Evolutionary conservation across 1,284 basidiomycete species (phyloP).

Genomic region (Spongiforma sp.): DNA sequence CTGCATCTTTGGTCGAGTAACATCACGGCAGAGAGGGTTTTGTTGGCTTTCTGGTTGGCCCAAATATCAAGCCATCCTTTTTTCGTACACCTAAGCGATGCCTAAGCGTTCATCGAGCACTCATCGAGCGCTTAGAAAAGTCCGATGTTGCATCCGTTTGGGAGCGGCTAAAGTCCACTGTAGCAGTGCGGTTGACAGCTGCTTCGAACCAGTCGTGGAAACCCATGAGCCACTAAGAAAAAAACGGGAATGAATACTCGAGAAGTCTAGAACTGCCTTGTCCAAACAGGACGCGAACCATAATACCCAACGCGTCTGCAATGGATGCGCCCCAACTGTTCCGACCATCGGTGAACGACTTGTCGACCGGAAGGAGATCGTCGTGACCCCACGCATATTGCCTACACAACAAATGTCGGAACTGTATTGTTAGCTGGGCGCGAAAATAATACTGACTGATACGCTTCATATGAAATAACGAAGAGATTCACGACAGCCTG

Average conservation of each 20-base stretch:
- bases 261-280: too few species aligned
- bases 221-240: constrained; percentile 32
- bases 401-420: constrained; percentile 38
- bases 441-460: constrained; percentile 51
- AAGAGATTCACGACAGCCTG: constrained; percentile 61
- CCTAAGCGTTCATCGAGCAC: too few species aligned
- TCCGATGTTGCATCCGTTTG: constrained; percentile 46
- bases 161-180: constrained; percentile 61
- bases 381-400: constrained; percentile 69
- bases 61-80: too few species aligned
- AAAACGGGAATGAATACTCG: not conserved
- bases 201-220: too few species aligned
- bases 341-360: constrained; percentile 56
- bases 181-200: constrained; percentile 52
- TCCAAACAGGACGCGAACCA: constrained; percentile 46
- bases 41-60: too few species aligned
- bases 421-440: not conserved
- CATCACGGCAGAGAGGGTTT: too few species aligned
- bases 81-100: too few species aligned
- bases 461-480: constrained; percentile 57
- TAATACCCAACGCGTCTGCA: constrained; percentile 65
- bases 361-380: constrained; percentile 57
- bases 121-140: too few species aligned
- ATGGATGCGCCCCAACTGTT: constrained; percentile 78
- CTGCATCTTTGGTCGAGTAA: too few species aligned